Percentiles rank a stretch among this genome's conserved stretches.
Conservation (phyloP, 345 rosid species). For the Mercurialis annua region DNA sequence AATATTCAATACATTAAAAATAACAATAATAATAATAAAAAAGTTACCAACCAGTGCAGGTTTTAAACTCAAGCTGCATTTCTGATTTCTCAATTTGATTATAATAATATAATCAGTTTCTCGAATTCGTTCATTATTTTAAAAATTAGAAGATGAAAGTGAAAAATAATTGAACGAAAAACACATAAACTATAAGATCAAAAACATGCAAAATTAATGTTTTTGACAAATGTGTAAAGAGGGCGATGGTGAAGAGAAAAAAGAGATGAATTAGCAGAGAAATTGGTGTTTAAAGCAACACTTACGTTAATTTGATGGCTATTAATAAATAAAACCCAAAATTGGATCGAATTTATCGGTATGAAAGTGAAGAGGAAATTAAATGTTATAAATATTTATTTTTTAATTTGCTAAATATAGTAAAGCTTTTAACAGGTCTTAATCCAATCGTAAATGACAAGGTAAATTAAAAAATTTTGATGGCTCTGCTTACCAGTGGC, state of each 20-base stretch:
- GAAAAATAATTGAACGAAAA: background rate
- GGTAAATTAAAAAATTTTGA: too few species aligned
- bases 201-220: slow-evolving; percentile 5
- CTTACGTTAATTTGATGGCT: slow-evolving; percentile 6
- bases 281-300: slow-evolving; percentile 18
- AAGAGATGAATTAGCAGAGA: background rate
- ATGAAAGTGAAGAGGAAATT: background rate
- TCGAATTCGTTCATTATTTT: background rate
- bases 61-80: slow-evolving; percentile 6
- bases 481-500: too few species aligned
- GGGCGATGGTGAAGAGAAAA: slow-evolving; percentile 14
- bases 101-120: background rate
- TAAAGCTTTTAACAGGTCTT: slow-evolving; percentile 16
- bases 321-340: slow-evolving; percentile 24
- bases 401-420: slow-evolving; percentile 21
- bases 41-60: background rate
- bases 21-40: background rate
- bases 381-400: background rate
- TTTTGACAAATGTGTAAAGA: slow-evolving; percentile 16
- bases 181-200: background rate
- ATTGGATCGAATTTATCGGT: slow-evolving; percentile 32
- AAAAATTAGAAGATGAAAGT: background rate
- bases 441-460: background rate
- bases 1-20: background rate
- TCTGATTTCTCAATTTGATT: background rate